A percentile compares a stretch with the other conserved stretches of the same genome.
Conservation (phyloP, 2,329 filamentous ascomycete genomes). For the Claviceps lovelessii region DNA sequence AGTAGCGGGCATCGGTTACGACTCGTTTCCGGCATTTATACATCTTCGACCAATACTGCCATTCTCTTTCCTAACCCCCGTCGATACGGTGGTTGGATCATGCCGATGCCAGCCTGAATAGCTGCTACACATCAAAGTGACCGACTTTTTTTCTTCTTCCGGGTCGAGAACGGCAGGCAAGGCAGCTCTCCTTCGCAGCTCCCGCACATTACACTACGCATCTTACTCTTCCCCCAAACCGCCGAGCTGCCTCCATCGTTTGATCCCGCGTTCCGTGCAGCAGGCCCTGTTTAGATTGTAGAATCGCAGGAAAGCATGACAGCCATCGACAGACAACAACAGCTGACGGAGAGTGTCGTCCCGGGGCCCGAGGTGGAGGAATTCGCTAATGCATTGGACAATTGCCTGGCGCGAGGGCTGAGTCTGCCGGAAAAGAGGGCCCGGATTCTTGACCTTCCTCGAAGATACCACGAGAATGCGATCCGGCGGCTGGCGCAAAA, state of each 20-base stretch:
- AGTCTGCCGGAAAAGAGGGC: conserved; percentile 41
- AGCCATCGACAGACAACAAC: conserved; percentile 1
- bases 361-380: conserved; percentile 72
- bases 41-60: background rate
- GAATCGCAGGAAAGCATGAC: conserved; percentile 1
- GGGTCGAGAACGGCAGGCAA: no score
- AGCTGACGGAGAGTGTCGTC: conserved; percentile 28
- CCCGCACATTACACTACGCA: background rate
- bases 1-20: background rate
- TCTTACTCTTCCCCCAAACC: background rate
- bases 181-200: background rate
- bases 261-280: no score
- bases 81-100: background rate
- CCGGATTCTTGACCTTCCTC: conserved; percentile 49
- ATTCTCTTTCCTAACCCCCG: background rate
- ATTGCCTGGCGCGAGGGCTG: conserved; percentile 44
- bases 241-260: no score
- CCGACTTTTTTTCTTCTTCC: background rate
- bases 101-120: conserved; percentile 5
- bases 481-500: conserved; percentile 18
- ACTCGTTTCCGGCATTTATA: background rate
- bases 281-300: background rate
- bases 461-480: conserved; percentile 44
- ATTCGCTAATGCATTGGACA: conserved; percentile 72
- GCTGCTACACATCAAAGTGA: conserved; percentile 1